Percentiles rank a stretch among this genome's conserved stretches.
Evolutionary conservation across 768 basidiomycete species (phyloP).

Genomic region (Russula sp.): DNA sequence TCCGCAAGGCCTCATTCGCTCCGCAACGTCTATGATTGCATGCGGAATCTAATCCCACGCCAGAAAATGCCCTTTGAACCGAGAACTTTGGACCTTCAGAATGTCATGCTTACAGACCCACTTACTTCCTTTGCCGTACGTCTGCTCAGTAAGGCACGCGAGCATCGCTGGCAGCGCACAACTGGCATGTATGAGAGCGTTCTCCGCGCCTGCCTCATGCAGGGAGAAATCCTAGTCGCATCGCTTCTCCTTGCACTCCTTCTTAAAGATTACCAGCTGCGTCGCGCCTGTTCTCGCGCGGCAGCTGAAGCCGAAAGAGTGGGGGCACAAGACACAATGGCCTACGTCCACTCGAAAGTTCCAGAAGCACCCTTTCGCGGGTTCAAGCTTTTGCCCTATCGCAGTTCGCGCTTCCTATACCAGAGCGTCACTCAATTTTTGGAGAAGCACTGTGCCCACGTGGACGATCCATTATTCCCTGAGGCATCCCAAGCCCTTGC

Average conservation of each 20-base stretch:
- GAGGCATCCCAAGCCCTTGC: conserved; percentile 21
- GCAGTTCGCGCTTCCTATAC: neutral
- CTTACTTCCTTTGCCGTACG: conserved; percentile 44
- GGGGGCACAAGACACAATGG: conserved; percentile 21
- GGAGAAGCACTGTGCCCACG: conserved; percentile 12
- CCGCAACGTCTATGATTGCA: neutral
- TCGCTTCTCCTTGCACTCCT: conserved; percentile 60
- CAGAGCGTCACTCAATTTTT: conserved; percentile 17
- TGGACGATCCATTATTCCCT: conserved; percentile 15
- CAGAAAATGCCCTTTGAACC: conserved; percentile 12
- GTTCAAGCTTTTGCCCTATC: neutral
- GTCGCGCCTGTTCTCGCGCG: conserved; percentile 23
- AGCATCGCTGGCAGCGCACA: conserved; percentile 47
- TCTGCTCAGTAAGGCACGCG: conserved; percentile 47
- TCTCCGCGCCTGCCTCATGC: conserved; percentile 57
- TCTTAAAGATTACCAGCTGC: conserved; percentile 54
- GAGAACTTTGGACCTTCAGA: conserved; percentile 28
- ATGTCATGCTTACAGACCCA: conserved; percentile 32
- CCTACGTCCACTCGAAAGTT: conserved; percentile 24
- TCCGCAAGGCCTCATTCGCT: conserved; percentile 17
- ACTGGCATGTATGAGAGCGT: conserved; percentile 54
- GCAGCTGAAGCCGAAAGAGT: conserved; percentile 24
- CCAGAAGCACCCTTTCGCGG: conserved; percentile 2
- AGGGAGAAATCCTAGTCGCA: conserved; percentile 74
- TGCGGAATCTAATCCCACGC: neutral